A percentile compares a stretch with the other conserved stretches of the same genome.
Evolutionary conservation across 257 asterid species (phyloP).

Genomic region (Jacaranda mimosifolia): DNA sequence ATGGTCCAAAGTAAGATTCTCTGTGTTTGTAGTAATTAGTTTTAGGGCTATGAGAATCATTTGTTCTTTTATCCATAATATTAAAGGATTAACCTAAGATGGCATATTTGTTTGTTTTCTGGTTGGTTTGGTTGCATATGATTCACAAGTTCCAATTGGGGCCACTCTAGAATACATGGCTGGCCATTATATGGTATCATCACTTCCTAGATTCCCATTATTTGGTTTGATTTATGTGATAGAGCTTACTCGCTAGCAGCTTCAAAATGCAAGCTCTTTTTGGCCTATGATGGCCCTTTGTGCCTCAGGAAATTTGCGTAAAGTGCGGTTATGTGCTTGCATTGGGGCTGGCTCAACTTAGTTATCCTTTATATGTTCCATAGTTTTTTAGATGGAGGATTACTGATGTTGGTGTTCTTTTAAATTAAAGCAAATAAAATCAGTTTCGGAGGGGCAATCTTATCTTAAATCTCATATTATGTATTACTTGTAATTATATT

Average conservation of each 20-base stretch:
- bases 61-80: no score
- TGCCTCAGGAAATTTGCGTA: slow-evolving; percentile 74
- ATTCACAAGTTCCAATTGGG: slow-evolving; percentile 95
- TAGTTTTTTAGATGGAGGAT: no score
- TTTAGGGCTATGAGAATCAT: neutral
- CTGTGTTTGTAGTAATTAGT: slow-evolving; percentile 6
- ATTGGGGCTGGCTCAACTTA: no score
- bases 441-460: no score
- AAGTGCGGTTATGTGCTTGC: no score
- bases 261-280: slow-evolving; percentile 94
- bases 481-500: no score
- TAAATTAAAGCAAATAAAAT: no score
- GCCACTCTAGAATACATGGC: slow-evolving; percentile 99
- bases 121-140: slow-evolving; percentile 97
- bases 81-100: no score
- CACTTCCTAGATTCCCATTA: neutral
- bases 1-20: slow-evolving; percentile 88
- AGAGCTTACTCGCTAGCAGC: slow-evolving; percentile 56
- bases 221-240: slow-evolving; percentile 14
- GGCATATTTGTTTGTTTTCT: slow-evolving; percentile 27
- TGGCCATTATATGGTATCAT: no score
- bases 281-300: slow-evolving; percentile 95
- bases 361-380: no score
- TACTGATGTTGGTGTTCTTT: no score
- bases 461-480: no score